A percentile compares a stretch with the other conserved stretches of the same genome.
Evolutionary conservation across 768 basidiomycete genomes (phyloP).

Genomic region (Trametes cinnabarina): DNA sequence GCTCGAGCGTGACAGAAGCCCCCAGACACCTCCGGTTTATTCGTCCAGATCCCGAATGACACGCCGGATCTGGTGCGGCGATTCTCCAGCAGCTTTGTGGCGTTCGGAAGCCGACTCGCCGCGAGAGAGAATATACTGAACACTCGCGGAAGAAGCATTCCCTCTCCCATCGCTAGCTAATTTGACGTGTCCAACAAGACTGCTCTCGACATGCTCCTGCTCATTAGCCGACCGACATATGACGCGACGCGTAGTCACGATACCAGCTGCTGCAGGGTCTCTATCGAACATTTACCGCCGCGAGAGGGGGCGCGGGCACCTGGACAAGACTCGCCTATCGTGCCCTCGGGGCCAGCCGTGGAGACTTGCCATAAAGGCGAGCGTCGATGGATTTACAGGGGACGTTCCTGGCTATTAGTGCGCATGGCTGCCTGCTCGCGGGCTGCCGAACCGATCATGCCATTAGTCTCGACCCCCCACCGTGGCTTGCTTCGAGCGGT

Average conservation of each 20-base stretch:
- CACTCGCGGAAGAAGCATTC: slow-evolving; percentile 23
- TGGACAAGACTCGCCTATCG: slow-evolving; percentile 12
- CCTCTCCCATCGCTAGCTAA: slow-evolving; percentile 6
- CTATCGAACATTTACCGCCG: not conserved
- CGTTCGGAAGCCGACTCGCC: slow-evolving; percentile 22
- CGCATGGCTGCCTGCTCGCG: not conserved
- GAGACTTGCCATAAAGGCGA: not conserved
- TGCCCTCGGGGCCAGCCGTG: slow-evolving; percentile 3
- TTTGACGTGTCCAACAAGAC: not conserved
- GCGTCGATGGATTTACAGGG: slow-evolving; percentile 11
- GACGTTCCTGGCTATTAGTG: not conserved
- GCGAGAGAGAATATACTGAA: slow-evolving; percentile 3
- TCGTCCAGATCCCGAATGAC: not conserved
- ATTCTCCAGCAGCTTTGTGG: slow-evolving; percentile 26
- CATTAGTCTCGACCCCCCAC: slow-evolving; percentile 4
- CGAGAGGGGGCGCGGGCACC: slow-evolving; percentile 1
- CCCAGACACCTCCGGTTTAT: slow-evolving; percentile 25
- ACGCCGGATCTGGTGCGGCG: slow-evolving; percentile 13
- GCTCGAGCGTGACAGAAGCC: slow-evolving; percentile 14
- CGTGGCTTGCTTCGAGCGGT: not conserved
- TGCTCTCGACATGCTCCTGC: not conserved
- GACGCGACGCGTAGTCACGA: not conserved
- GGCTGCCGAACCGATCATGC: slow-evolving; percentile 6
- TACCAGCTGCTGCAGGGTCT: not conserved
- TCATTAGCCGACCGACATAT: not conserved